Evolutionary conservation across 176 grass and related monocot species (phyloP), one percentile per base, ranked within the genome.

Genomic region (Rhynchospora breviuscula): DNA sequence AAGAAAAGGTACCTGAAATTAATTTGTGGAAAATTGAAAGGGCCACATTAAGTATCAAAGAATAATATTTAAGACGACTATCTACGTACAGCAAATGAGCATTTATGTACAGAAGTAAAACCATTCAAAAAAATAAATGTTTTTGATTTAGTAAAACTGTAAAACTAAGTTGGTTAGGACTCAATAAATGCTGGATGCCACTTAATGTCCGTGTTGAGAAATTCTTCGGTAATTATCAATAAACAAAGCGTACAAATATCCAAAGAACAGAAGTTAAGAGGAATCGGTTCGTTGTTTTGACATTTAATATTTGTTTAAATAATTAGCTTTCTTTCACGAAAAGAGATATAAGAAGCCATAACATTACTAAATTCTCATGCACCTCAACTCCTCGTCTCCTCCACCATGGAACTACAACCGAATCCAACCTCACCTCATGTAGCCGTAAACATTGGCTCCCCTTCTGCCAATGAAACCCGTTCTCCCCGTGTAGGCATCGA

Each of bases 401-500:
- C 40, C 19, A 25, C n/a, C 60, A 82, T 82, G 80, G 62, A 82
- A 82, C 44, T 81, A 67, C 68, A 67, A 79, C 78, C 44, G 19
- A 31, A 18, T 84, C 69, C 67, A 86, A 76, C 2, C 14, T 81
- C 79, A 86, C 67, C 80, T 59, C 31, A 82, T 1, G 19, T 52
- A 2, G 80, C 33, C 14, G 8, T 82, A 9, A 43, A 82, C 31
- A 10, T 82, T 46, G 26, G 5, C 26, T 21, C 80, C 6, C 6
- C 21, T 77, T 2, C 2, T 54, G 67, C 23, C 6, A 54, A 11
- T 1, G 53, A 21, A 5, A 57, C 46, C 12, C 43, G 11, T 12
- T 26, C 8, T n/a, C 8, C 8, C 0, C 6, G 5, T 10, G 71
- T 63, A 1, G 62, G 70, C 48, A 19, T 78, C 11, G 2, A 47